Conservation (phyloP, 257 asterid genomes). For the Solanum paucissectum region DNA sequence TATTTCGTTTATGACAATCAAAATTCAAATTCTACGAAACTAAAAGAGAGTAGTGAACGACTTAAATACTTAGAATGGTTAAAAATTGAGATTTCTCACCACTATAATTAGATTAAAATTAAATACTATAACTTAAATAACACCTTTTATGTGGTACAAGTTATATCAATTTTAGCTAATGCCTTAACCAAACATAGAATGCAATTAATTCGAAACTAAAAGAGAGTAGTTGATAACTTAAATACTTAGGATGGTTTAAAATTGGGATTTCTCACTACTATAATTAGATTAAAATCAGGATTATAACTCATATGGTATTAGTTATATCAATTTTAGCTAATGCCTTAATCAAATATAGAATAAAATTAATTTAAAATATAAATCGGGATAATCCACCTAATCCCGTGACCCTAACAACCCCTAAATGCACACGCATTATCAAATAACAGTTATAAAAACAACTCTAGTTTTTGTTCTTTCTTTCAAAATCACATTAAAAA, state of each 20-base stretch:
- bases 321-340: neutral
- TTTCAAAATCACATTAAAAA: neutral
- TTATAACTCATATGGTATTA: too few relatives aligned
- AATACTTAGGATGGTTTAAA: neutral
- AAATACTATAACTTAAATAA: too few relatives aligned
- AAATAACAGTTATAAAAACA: neutral
- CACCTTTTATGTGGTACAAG: neutral
- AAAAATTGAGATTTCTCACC: neutral
- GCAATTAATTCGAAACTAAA: neutral
- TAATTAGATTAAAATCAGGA: too few relatives aligned
- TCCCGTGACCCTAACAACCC: neutral
- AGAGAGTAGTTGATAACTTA: neutral
- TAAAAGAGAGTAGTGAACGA: neutral
- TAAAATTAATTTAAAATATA: too few relatives aligned
- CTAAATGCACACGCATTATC: neutral
- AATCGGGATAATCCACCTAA: neutral
- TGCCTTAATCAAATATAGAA: neutral
- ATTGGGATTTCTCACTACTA: neutral
- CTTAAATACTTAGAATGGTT: neutral
- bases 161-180: neutral
- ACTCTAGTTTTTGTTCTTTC: neutral
- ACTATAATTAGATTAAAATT: too few relatives aligned
- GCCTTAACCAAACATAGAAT: neutral
- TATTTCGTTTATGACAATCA: neutral
- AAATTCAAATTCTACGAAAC: neutral